Evolutionary conservation across 352 stramenopile genomes (phyloP).

Genomic region (Thraustotheca clavata): DNA sequence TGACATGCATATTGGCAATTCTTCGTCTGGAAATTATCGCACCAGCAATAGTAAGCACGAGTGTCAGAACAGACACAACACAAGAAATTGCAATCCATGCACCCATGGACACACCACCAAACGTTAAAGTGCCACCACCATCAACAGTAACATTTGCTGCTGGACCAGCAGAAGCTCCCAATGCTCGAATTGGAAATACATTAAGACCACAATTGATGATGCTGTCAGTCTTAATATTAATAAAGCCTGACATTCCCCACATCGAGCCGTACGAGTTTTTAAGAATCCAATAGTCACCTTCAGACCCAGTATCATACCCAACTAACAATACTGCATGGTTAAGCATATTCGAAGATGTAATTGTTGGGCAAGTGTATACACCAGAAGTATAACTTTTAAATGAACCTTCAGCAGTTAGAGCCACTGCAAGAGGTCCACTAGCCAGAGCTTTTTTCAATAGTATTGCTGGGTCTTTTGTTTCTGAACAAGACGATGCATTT

Average conservation of each 20-base stretch:
- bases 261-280: conserved; percentile 73
- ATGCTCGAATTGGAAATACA: conserved; percentile 65
- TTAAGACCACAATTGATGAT: conserved; percentile 74
- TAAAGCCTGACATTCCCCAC: conserved; percentile 57
- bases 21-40: conserved; percentile 37
- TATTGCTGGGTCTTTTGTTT: conserved; percentile 37
- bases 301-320: conserved; percentile 45
- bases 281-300: conserved; percentile 71
- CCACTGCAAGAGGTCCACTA: conserved; percentile 59
- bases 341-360: conserved; percentile 58
- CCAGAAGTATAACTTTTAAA: conserved; percentile 65
- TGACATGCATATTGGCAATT: conserved; percentile 36
- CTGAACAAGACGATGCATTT: conserved; percentile 40
- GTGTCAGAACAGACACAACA: conserved; percentile 38
- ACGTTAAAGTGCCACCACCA: conserved; percentile 49
- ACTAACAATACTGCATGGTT: conserved; percentile 72
- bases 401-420: conserved; percentile 58
- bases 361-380: conserved; percentile 53
- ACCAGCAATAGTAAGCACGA: conserved; percentile 41
- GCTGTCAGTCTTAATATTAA: conserved; percentile 52
- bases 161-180: conserved; percentile 37
- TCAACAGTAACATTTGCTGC: conserved; percentile 38
- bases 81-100: conserved; percentile 54
- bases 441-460: conserved; percentile 49
- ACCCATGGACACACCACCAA: conserved; percentile 41